Conservation (phyloP, 1,284 basidiomycete species). For the Moesziomyces sp. region DNA sequence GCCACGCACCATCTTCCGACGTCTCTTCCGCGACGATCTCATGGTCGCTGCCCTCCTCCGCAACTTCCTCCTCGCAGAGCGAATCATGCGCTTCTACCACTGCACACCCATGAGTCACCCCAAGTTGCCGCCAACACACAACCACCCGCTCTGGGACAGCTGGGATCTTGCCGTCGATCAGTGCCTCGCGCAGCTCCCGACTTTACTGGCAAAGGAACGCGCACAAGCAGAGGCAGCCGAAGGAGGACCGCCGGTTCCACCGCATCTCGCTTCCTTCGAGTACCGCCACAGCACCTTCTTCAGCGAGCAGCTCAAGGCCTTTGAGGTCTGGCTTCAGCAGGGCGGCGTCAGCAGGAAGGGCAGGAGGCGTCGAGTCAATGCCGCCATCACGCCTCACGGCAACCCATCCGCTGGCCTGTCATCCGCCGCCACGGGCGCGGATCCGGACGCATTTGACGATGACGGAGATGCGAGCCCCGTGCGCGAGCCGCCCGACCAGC, state of each 20-base stretch:
- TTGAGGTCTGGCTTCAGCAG: constrained; percentile 89
- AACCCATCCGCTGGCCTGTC: constrained; percentile 44
- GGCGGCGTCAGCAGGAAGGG: constrained; percentile 68
- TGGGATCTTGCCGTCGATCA: constrained; percentile 98
- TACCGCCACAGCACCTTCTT: constrained; percentile 95
- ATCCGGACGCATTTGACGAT: constrained; percentile 68
- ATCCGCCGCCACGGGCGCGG: constrained; percentile 34
- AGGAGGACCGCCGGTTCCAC: constrained; percentile 65
- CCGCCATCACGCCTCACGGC: constrained; percentile 44
- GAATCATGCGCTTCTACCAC: constrained; percentile 98
- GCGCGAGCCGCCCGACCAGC: constrained; percentile 87
- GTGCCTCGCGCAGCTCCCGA: constrained; percentile 91
- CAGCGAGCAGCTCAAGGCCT: constrained; percentile 93
- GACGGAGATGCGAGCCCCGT: constrained; percentile 72
- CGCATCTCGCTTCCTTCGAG: constrained; percentile 68
- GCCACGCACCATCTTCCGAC: constrained; percentile 89
- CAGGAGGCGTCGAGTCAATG: constrained; percentile 55
- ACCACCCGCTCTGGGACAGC: constrained; percentile 92
- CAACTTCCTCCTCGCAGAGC: constrained; percentile 94
- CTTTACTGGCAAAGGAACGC: constrained; percentile 78
- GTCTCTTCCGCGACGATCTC: constrained; percentile 93
- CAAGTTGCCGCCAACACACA: constrained; percentile 90
- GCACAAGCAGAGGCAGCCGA: constrained; percentile 69
- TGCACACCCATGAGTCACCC: constrained; percentile 96
- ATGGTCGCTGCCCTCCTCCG: constrained; percentile 95